Base-by-base conservation (phyloP, 345 rosid genomes). In the Corchorus capsularis region DNA sequence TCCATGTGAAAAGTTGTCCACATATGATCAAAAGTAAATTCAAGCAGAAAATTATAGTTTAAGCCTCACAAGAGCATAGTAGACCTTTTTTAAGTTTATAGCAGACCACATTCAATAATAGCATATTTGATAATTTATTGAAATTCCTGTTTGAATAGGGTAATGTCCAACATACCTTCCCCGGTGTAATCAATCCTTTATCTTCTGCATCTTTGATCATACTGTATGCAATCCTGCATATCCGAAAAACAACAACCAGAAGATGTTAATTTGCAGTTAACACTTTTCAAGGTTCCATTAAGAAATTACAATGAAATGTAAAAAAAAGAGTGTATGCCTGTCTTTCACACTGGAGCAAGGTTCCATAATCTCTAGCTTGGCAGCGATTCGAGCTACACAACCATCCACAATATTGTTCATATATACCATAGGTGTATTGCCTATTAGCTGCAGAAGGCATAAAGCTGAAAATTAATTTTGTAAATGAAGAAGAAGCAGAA, bases 181-280 rank as follows among this genome's bases (percentile, higher is more conserved):
- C 91, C 3, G 94, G 89, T 8, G 77, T 81, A n/a, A 91, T 91
- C 49, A 89, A 39, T 34, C 92, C 92, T 80, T 80, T 85, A 0
- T 88, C 94, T 82, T 92, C 96, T 22, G 93, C 96, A 80, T 88
- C 94, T 77, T 81, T 86, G 75, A 91, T 88, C 94, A 90, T 92
- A 64, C 87, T 82, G 39, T 85, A 79, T 0, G 84, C 94, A 37
- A 85, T 86, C 75, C 94, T 83, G 71, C 56, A 71, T 2, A 55
- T 4, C 2, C 2, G 20, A 71, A 66, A 54, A 46, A 8, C 1
- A 11, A 43, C 43, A 7, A 22, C 37, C 17, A 6, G 13, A 15
- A 67, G 5, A 39, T 43, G 49, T 69, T 19, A 71, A n/a, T 68
- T 67, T 13, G 8, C 4, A 35, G n/a, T 6, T 15, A 12, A 64